A percentile compares a stretch with the other conserved stretches of the same genome.
phyloP scores from a whole-genome alignment of 192 early-diverging fungal genomes.

The Linnemannia schmuckeri region DNA sequence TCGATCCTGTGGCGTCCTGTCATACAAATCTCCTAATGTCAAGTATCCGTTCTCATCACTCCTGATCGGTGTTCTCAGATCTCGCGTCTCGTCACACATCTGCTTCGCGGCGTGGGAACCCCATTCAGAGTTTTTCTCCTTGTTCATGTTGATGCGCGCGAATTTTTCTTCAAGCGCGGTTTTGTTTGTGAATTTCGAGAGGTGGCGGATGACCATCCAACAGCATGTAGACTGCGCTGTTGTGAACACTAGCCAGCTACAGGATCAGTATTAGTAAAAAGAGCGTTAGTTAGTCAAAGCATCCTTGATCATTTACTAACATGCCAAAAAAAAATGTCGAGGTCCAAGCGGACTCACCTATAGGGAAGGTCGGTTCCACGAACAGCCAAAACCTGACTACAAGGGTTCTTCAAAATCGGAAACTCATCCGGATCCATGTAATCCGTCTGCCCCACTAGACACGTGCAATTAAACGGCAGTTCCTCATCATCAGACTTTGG shows the following conservation, averaged over 20 bases:
- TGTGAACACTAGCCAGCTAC: constrained; percentile 16
- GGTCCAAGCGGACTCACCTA: not conserved
- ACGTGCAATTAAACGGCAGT: constrained; percentile 4
- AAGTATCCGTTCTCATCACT: not conserved
- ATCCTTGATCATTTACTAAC: not conserved
- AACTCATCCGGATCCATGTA: constrained; percentile 17
- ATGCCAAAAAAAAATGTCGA: not conserved
- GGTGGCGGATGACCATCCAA: constrained; percentile 24
- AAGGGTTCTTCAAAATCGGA: not conserved
- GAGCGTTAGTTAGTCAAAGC: not conserved
- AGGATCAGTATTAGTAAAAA: too few species aligned
- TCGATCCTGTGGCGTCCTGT: not conserved
- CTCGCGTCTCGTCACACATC: not conserved
- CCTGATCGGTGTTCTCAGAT: not conserved
- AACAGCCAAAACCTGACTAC: not conserved
- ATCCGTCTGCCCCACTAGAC: constrained; percentile 25
- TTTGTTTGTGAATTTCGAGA: not conserved
- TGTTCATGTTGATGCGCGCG: not conserved
- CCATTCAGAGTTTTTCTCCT: constrained; percentile 23
- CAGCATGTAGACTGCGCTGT: constrained; percentile 14
- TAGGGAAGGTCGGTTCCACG: not conserved
- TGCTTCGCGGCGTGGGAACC: constrained; percentile 3
- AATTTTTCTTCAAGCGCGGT: not conserved
- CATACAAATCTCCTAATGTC: not conserved
- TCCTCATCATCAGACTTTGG: not conserved